Base-by-base conservation (phyloP, 1,139 yeast genomes). In the Diutina neorugosa region DNA sequence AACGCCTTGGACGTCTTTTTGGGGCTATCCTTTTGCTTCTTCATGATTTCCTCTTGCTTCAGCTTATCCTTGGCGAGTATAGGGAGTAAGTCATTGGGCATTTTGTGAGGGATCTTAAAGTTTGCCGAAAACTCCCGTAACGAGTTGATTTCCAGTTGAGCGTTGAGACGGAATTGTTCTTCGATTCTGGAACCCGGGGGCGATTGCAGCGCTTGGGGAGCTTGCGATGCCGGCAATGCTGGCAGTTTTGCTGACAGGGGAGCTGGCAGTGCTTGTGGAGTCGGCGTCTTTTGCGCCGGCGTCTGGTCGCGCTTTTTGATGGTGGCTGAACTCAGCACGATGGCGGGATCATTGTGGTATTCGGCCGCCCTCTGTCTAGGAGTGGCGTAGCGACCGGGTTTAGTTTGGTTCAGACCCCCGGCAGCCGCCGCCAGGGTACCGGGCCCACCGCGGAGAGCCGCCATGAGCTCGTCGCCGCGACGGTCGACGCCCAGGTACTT, bases 401-500 rank as follows among this genome's bases (percentile, higher is more conserved):
- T 37, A 4, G 41, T 8, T 19, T 6, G 11, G 12, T n/a, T 20
- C 23, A 51, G 19, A 12, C 19, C 50, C 2, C 56, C 55, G 20
- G 58, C n/a, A 56, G 59, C 49, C 4, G 54, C 52, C 59, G 82
- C 42, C 14, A 19, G 25, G 40, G 44, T n/a, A n/a, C 20, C 19
- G 19, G 25, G 23, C 19, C 27, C 19, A 19, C 44, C 51, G 14
- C 34, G 43, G 11, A 49, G 72, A 4, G 86, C 82, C 2, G 86
- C 86, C 74, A 82, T 76, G 55, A 82, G 68, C 55, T 82, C 87
- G 58, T 78, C 82, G 34, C 86, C 86, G 59, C 86, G 73, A 7
- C 53, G 55, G 37, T 46, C 51, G n/a, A 93, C 98, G 51, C 98
- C 98, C 2, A 97, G 89, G 64, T 91, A 93, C 68, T 87, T 87